A percentile compares a stretch with the other conserved stretches of the same genome.
phyloP scores from a whole-genome alignment of 2,329 filamentous ascomycete genomes.

The Drechslerella coelobrocha region DNA sequence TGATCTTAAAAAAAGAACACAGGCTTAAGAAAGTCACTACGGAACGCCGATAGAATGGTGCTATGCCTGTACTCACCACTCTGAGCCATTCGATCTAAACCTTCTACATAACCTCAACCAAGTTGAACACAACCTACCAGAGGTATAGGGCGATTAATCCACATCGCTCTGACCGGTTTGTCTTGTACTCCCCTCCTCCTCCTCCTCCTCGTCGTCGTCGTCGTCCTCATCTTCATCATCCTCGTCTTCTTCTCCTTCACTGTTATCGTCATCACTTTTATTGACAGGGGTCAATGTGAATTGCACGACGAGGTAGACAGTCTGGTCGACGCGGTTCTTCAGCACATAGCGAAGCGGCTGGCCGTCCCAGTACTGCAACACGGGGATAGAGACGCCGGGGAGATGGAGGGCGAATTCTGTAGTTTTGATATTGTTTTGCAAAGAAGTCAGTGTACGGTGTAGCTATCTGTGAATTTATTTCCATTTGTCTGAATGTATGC shows the following conservation, averaged over 20 bases:
- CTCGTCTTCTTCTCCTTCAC: constrained; percentile 45
- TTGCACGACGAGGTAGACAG: constrained; percentile 79
- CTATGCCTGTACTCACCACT: too few relatives aligned
- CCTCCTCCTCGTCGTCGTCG: constrained; percentile 15
- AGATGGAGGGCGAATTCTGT: constrained; percentile 72
- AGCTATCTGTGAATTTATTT: too few relatives aligned
- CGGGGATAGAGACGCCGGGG: constrained; percentile 74
- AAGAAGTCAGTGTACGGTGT: too few relatives aligned
- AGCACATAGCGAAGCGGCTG: constrained; percentile 84
- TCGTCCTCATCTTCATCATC: constrained; percentile 27
- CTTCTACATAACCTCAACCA: too few relatives aligned
- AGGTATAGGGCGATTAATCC: too few relatives aligned
- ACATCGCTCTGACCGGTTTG: constrained; percentile 30
- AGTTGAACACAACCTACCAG: too few relatives aligned
- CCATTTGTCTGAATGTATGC: too few relatives aligned
- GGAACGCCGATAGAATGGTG: too few relatives aligned
- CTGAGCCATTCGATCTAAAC: too few relatives aligned
- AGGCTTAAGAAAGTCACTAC: too few relatives aligned
- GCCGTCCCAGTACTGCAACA: constrained; percentile 81
- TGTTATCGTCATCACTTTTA: constrained; percentile 65
- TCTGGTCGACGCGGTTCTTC: constrained; percentile 75
- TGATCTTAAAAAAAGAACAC: too few relatives aligned
- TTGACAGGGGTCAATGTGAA: constrained; percentile 78
- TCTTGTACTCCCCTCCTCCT: not conserved
- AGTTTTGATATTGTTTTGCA: not conserved